phyloP scores from a whole-genome alignment of 768 basidiomycete species.

The Holtermanniella nyarrowii region DNA sequence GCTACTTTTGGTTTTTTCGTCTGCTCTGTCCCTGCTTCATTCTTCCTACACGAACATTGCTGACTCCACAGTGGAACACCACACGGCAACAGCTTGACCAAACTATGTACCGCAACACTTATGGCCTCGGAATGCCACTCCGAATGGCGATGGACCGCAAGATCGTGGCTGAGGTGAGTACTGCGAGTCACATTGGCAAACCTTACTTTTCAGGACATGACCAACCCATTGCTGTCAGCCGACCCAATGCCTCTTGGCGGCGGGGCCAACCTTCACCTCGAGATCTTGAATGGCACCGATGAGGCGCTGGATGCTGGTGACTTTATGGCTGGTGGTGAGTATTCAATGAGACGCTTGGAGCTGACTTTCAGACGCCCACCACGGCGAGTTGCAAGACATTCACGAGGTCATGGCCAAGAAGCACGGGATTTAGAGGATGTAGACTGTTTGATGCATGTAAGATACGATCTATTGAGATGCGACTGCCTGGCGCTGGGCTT shows the following conservation, averaged over 20 bases:
- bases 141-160: constrained; percentile 88
- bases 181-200: neutral
- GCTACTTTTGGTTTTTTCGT: neutral
- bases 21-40: neutral
- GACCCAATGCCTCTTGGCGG: constrained; percentile 34
- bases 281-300: constrained; percentile 88
- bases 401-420: constrained; percentile 63
- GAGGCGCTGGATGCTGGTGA: constrained; percentile 68
- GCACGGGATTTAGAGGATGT: constrained; percentile 38
- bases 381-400: constrained; percentile 48
- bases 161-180: constrained; percentile 62
- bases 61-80: constrained; percentile 66
- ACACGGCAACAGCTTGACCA: constrained; percentile 82
- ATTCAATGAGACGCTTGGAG: neutral
- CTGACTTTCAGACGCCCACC: constrained; percentile 48
- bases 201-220: constrained; percentile 6
- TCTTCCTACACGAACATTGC: neutral
- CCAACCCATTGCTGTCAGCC: constrained; percentile 32
- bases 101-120: constrained; percentile 69
- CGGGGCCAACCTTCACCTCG: constrained; percentile 67
- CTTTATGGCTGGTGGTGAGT: constrained; percentile 60
- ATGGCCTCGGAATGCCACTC: constrained; percentile 81
- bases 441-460: neutral
- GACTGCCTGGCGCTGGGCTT: constrained; percentile 1
- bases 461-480: neutral